Evolutionary conservation across 148 eudicot species (phyloP), one percentile per base, ranked within the genome.

Genomic region (Cornus florida): DNA sequence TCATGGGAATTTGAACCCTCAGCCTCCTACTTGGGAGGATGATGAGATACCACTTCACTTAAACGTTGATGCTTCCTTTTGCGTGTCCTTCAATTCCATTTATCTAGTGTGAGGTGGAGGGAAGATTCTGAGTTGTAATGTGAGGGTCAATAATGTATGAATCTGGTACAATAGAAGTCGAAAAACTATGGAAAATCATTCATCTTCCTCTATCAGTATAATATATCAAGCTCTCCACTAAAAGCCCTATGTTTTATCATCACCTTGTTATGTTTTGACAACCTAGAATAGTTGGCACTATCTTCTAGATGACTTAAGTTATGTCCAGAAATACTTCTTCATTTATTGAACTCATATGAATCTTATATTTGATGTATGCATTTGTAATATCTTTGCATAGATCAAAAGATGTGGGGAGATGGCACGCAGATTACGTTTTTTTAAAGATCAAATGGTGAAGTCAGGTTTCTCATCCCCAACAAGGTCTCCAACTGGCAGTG

Each of bases 341-440:
- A 56, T 7, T 7, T 50, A 39, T 24, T 13, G 23, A 78, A 7
- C 43, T 41, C 7, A 31, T 67, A 1, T 17, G 3, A 4, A n/a
- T 14, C 17, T 17, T 32, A 50, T 70, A 23, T 32, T 9, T 64
- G 31, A 56, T 33, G 22, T 38, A 32, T 43, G 53, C 38, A 22
- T 33, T 1, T 32, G 11, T 73, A 11, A 22, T 38, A 78, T 57
- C 35, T 69, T 67, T 0, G 57, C 70, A 20, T 65, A 93, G 97
- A 87, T 93, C 71, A 93, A 90, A 89, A 90, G 94, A 89, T 89
- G 95, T 57, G 89, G 86, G 56, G 97, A 93, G 83, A 88, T 93
- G 95, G 95, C 94, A 71, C 92, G 97, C 48, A 93, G 84, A 81
- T 85, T 91, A 38, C 87, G 92, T 19, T 91, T 88, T 82, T 87